Conservation (phyloP, 805 yeast genomes). For the Candida golubevii region DNA sequence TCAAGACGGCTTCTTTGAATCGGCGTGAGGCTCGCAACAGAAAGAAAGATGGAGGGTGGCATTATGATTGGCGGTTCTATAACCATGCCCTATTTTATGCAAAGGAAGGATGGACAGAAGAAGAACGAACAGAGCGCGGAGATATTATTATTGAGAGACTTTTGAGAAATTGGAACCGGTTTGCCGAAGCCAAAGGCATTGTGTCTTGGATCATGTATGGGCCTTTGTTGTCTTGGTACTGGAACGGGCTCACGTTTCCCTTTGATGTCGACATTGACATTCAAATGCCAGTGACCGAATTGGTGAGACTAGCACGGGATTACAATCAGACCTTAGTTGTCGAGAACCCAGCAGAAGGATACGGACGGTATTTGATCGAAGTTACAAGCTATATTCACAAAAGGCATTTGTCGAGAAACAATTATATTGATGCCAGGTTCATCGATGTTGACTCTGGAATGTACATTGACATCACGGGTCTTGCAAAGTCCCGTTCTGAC, state of each 20-base stretch:
- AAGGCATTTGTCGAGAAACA: slow-evolving; percentile 14
- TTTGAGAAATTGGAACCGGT: slow-evolving; percentile 13
- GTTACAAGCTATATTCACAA: slow-evolving; percentile 15
- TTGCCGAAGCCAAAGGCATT: slow-evolving; percentile 12
- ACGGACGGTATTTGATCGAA: slow-evolving; percentile 17
- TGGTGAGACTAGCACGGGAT: slow-evolving; percentile 6
- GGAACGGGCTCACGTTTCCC: slow-evolving; percentile 18
- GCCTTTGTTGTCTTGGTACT: slow-evolving; percentile 16
- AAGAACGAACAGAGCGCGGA: slow-evolving; percentile 18
- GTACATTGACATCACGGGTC: slow-evolving; percentile 16
- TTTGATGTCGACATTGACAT: slow-evolving; percentile 15
- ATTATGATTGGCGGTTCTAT: slow-evolving; percentile 60
- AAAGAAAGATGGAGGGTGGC: slow-evolving; percentile 45
- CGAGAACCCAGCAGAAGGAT: slow-evolving; percentile 17
- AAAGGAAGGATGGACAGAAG: slow-evolving; percentile 25
- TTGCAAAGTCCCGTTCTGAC: slow-evolving; percentile 7
- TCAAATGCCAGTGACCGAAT: slow-evolving; percentile 15
- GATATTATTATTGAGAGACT: slow-evolving; percentile 16
- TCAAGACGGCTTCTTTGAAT: slow-evolving; percentile 28
- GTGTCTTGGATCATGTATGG: slow-evolving; percentile 18
- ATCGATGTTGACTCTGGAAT: slow-evolving; percentile 15
- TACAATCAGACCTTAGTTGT: slow-evolving; percentile 16
- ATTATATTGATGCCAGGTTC: slow-evolving; percentile 17
- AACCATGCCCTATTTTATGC: slow-evolving; percentile 50
- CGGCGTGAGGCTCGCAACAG: slow-evolving; percentile 23